Conservation (phyloP, 73 alveolate species). For the Paramecium octaurelia region DNA sequence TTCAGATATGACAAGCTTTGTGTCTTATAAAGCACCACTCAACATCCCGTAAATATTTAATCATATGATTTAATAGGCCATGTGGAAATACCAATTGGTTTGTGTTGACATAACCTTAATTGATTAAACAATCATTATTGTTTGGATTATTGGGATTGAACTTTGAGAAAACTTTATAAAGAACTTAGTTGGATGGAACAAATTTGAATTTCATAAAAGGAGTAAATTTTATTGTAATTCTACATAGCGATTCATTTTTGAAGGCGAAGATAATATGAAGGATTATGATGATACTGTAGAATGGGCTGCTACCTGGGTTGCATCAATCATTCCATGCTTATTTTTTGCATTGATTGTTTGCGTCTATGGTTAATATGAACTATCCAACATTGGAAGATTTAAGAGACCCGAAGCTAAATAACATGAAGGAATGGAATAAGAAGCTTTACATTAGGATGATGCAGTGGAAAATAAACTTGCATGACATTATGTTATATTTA, state of each 20-base stretch:
- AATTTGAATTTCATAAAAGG: background rate
- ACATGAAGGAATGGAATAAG: background rate
- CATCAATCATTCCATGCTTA: background rate
- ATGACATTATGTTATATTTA: background rate
- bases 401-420: background rate
- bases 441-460: background rate
- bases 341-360: background rate
- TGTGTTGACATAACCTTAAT: background rate
- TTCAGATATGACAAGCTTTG: background rate
- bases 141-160: background rate
- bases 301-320: slow-evolving; percentile 36
- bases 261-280: background rate
- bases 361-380: background rate
- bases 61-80: background rate
- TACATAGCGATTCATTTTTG: background rate
- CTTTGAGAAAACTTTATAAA: background rate
- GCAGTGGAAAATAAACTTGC: background rate
- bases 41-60: background rate
- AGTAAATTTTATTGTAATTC: background rate
- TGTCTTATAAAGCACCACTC: background rate
- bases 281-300: slow-evolving; percentile 7
- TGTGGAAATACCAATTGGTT: background rate
- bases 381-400: background rate
- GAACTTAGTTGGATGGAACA: background rate
- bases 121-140: background rate